Evolutionary conservation across 2,329 filamentous ascomycete species (phyloP).

Genomic region (Nakataea oryzae): DNA sequence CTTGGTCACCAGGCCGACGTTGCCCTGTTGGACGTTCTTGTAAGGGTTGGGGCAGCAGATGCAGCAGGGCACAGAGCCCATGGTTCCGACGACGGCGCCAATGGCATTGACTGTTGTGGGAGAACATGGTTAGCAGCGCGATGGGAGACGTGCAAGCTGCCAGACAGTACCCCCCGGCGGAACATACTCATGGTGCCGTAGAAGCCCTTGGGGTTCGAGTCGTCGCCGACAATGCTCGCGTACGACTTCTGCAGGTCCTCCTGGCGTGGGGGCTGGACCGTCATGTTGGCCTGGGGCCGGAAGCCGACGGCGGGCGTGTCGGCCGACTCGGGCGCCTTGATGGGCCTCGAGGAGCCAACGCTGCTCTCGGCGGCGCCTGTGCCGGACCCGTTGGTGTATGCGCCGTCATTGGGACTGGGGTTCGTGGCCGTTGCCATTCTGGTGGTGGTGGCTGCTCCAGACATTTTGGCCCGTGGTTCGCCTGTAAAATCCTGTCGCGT

Average conservation of each 20-base stretch:
- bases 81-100: conserved; percentile 62
- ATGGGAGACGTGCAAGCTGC: neutral
- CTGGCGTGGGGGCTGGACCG: conserved; percentile 66
- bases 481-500: neutral
- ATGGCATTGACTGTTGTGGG: conserved; percentile 32
- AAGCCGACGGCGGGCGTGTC: conserved; percentile 25
- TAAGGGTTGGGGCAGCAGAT: conserved; percentile 90
- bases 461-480: neutral
- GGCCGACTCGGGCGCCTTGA: conserved; percentile 10
- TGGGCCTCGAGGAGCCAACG: neutral
- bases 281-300: conserved; percentile 44
- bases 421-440: neutral
- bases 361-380: neutral
- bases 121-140: neutral
- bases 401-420: neutral
- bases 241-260: conserved; percentile 82
- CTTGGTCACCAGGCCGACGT: conserved; percentile 90
- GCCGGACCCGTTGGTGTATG: neutral
- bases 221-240: conserved; percentile 52
- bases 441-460: neutral
- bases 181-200: conserved; percentile 75
- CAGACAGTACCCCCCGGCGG: neutral
- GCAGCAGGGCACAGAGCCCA: conserved; percentile 86
- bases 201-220: conserved; percentile 70
- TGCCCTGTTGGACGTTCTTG: conserved; percentile 84